Conservation (phyloP, 768 basidiomycete genomes). For the Boletus sp. region DNA sequence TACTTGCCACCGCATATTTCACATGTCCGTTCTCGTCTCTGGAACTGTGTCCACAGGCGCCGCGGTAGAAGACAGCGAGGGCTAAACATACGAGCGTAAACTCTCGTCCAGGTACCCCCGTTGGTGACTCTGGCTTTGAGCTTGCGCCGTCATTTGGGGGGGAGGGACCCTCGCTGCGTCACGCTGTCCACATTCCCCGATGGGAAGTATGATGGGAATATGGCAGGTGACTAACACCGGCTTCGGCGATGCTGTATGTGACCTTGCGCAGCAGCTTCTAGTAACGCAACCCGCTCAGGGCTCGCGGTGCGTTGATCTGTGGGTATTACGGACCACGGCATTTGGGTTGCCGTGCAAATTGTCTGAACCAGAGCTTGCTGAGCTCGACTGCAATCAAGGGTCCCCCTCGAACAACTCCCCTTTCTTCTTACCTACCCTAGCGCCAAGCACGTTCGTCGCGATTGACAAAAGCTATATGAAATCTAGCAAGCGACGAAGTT, state of each 20-base stretch:
- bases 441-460: conserved; percentile 5
- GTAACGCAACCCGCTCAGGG: neutral
- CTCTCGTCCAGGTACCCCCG: neutral
- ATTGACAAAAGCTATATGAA: neutral
- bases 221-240: conserved; percentile 6
- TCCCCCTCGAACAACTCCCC: conserved; percentile 2
- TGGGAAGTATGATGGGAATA: neutral
- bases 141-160: conserved; percentile 4
- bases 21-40: neutral
- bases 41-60: neutral
- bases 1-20: conserved; percentile 1
- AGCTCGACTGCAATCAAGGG: conserved; percentile 19
- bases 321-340: neutral
- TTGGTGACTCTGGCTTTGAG: neutral
- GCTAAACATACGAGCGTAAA: conserved; percentile 13
- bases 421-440: conserved; percentile 14
- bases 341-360: neutral
- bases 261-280: conserved; percentile 20
- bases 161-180: conserved; percentile 6
- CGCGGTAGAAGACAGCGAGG: conserved; percentile 1
- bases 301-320: too few relatives aligned
- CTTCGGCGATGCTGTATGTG: conserved; percentile 5
- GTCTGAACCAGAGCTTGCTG: neutral
- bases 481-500: neutral
- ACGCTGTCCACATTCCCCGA: conserved; percentile 9